phyloP scores from a whole-genome alignment of 2,329 filamentous ascomycete genomes.

The Fusarium subglutinans region DNA sequence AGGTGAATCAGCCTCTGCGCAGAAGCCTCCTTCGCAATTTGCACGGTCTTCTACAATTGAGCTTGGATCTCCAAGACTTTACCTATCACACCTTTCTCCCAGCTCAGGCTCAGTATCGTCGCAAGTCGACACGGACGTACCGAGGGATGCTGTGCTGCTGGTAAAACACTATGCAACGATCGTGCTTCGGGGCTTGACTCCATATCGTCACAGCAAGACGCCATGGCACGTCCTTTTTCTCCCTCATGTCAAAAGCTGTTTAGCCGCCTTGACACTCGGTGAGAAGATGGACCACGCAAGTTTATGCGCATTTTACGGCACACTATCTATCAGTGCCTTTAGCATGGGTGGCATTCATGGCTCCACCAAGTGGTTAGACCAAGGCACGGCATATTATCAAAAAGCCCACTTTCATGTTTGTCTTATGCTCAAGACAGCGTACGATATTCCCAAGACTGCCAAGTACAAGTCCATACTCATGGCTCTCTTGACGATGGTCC shows the following conservation, averaged over 20 bases:
- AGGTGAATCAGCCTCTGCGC: background rate
- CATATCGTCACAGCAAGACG: conserved; percentile 31
- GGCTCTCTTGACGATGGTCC: conserved; percentile 30
- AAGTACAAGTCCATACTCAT: conserved; percentile 34
- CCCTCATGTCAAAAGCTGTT: conserved; percentile 18
- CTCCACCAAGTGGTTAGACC: conserved; percentile 13
- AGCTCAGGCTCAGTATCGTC: background rate
- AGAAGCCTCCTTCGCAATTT: background rate
- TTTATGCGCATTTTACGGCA: conserved; percentile 26
- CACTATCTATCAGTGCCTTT: conserved; percentile 24
- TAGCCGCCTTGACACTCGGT: conserved; percentile 14
- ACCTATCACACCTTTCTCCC: accelerated
- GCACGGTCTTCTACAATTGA: background rate
- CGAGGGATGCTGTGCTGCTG: conserved; percentile 15
- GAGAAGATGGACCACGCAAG: conserved; percentile 29
- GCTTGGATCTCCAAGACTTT: accelerated
- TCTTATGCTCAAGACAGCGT: conserved; percentile 15
- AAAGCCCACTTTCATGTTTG: conserved; percentile 2
- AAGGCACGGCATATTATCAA: conserved; percentile 15
- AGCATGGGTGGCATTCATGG: conserved; percentile 17
- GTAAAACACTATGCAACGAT: conserved; percentile 23
- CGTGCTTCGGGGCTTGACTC: conserved; percentile 22
- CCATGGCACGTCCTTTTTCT: conserved; percentile 29
- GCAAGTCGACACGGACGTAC: background rate
- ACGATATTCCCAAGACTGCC: conserved; percentile 20